These are phyloP conservation scores for Kalaharituber pfeilii DNA, from an alignment of 2,329 filamentous ascomycete species.

Conservation along the genomic window DNA sequence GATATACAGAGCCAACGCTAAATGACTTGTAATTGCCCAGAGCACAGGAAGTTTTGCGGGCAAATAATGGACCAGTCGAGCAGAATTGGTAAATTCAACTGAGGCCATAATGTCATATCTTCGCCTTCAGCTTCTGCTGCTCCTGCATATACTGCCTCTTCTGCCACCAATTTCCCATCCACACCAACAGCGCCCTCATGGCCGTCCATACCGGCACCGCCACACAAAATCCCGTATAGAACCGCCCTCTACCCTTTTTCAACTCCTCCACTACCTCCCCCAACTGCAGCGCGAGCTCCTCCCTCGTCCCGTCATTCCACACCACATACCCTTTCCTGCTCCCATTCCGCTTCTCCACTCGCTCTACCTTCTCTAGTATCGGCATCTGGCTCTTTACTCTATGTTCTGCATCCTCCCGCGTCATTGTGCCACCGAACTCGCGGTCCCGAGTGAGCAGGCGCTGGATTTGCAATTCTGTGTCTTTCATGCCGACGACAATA, in stretches of 20 bases:
- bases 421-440: conserved; percentile 41
- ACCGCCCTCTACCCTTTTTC: conserved; percentile 46
- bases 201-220: conserved; percentile 59
- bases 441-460: conserved; percentile 57
- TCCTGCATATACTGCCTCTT: conserved; percentile 52
- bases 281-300: conserved; percentile 51
- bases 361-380: conserved; percentile 62
- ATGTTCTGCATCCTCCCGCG: conserved; percentile 70
- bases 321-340: conserved; percentile 55
- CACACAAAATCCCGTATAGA: conserved; percentile 64
- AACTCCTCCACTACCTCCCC: conserved; percentile 47
- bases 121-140: conserved; percentile 24
- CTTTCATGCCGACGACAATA: conserved; percentile 67
- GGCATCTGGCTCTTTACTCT: conserved; percentile 74
- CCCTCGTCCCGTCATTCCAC: conserved; percentile 70
- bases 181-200: conserved; percentile 49
- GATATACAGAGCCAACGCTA: too few relatives aligned
- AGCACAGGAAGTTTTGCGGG: too few relatives aligned
- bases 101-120: too few relatives aligned
- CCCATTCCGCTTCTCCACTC: conserved; percentile 46
- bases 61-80: too few relatives aligned
- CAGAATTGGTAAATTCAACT: too few relatives aligned
- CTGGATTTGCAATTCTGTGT: conserved; percentile 66
- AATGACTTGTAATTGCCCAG: too few relatives aligned
- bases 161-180: conserved; percentile 52